Conservation (phyloP, 768 basidiomycete species). For the Suillus placidus region DNA sequence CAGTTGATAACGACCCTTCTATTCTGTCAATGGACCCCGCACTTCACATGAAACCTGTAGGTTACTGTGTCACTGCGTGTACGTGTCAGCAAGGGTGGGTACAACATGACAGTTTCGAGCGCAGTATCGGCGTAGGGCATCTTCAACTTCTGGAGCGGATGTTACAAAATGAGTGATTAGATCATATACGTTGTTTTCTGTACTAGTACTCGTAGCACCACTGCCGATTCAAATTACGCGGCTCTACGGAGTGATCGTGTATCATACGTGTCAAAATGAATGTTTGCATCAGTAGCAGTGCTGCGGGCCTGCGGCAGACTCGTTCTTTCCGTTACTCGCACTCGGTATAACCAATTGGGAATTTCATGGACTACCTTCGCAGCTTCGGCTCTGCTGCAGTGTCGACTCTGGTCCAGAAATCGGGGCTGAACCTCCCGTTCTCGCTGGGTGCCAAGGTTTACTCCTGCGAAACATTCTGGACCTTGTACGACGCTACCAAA, state of each 20-base stretch:
- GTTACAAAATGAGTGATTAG: neutral
- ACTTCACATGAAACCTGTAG: neutral
- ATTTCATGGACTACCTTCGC: conserved; percentile 77
- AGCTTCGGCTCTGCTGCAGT: conserved; percentile 85
- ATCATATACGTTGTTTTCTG: neutral
- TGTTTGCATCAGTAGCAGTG: neutral
- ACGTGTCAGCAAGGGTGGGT: neutral
- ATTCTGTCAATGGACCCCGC: neutral
- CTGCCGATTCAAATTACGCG: neutral
- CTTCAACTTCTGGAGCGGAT: neutral
- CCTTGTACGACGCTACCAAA: conserved; percentile 85
- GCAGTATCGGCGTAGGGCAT: neutral
- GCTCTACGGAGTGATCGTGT: neutral
- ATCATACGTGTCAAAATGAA: conserved; percentile 1
- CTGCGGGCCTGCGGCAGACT: neutral
- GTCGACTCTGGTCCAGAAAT: conserved; percentile 89
- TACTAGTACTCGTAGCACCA: neutral
- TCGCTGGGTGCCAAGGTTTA: conserved; percentile 74
- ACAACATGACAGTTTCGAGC: neutral
- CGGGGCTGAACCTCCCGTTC: conserved; percentile 89
- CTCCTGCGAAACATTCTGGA: conserved; percentile 77
- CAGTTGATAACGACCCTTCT: neutral
- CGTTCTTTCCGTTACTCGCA: neutral
- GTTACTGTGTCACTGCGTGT: neutral
- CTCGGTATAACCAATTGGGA: neutral